Percentiles rank a stretch among this genome's conserved stretches.
Evolutionary conservation across 2,329 filamentous ascomycete genomes (phyloP).

Genomic region (Paraphoma chrysanthemicola): DNA sequence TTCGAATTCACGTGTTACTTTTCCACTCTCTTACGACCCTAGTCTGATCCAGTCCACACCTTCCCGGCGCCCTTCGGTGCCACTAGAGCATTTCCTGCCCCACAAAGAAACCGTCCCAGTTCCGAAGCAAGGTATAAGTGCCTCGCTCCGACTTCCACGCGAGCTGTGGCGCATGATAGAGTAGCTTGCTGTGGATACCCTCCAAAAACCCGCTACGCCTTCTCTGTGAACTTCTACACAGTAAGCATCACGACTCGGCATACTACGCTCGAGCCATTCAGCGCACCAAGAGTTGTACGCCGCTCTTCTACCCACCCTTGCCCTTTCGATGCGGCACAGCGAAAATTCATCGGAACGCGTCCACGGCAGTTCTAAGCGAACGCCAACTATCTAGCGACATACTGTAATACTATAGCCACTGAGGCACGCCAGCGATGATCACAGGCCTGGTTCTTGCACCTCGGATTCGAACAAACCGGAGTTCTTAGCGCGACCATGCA

Average conservation of each 20-base stretch:
- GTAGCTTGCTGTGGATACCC: not conserved
- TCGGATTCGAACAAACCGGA: slow-evolving; percentile 1
- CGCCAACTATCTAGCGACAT: too few relatives aligned
- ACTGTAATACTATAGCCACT: not conserved
- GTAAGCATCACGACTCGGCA: not conserved
- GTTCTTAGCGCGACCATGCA: slow-evolving; percentile 1
- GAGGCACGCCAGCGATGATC: not conserved
- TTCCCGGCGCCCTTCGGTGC: not conserved
- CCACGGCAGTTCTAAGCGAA: not conserved
- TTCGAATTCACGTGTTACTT: slow-evolving; percentile 11
- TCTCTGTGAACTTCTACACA: not conserved
- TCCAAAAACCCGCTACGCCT: slow-evolving; percentile 7
- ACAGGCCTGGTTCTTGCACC: not conserved
- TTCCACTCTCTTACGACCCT: not conserved
- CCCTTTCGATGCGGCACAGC: not conserved
- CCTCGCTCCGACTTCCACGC: not conserved
- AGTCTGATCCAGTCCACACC: slow-evolving; percentile 1
- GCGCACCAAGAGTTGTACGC: not conserved
- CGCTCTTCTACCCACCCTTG: not conserved
- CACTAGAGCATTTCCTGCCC: slow-evolving; percentile 13
- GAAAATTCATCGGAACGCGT: not conserved
- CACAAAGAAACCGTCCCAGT: slow-evolving; percentile 18
- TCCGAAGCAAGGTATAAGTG: slow-evolving; percentile 12
- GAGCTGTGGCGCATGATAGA: not conserved
- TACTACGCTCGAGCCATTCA: not conserved